Evolutionary conservation across 495 filamentous ascomycete species (phyloP), one percentile per base, ranked within the genome.

Genomic region (Lepidopterella palustris): DNA sequence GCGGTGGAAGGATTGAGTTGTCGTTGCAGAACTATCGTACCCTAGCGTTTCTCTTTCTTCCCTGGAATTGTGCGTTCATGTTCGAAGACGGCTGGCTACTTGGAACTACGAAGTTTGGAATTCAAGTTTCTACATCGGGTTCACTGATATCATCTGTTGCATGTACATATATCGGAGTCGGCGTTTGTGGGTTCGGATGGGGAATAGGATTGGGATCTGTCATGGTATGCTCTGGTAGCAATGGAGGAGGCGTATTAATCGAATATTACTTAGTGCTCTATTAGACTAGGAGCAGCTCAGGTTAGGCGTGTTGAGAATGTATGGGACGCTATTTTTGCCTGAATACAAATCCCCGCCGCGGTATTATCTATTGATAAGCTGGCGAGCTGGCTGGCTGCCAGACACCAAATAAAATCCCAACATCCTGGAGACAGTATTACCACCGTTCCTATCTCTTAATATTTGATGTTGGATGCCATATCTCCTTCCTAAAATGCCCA

Each of bases 1-100:
- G 45, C 68, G 83, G 49, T 86, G 83, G 83, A 83, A 79, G 63
- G 83, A 86, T 73, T 83, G 65, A 68, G 39, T 9, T 11, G 13
- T 20, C 20, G 32, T 42, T 42, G 3, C 8, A 42, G n/a, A n/a
- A n/a, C n/a, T n/a, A n/a, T n/a, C n/a, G n/a, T n/a, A n/a, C n/a
- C n/a, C n/a, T n/a, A n/a, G n/a, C n/a, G n/a, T n/a, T n/a, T n/a
- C n/a, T n/a, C 35, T 42, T 42, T 42, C 3, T 18, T 3, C 35
- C 18, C 35, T 42, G 9, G 18, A 42, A 18, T 11, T 42, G 18
- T 42, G 18, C 13, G 13, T 42, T 42, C 13, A 15, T 13, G 18
- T 42, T 3, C 35, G 10, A 10, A 42, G 13, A 42, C 3, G 35
- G 35, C 35, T 2, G 35, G 35, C 35, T 42, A 13, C 10, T 10